A percentile compares a stretch with the other conserved stretches of the same genome.
Conservation (phyloP, 1,284 basidiomycete species). For the Pascua guehoae region DNA sequence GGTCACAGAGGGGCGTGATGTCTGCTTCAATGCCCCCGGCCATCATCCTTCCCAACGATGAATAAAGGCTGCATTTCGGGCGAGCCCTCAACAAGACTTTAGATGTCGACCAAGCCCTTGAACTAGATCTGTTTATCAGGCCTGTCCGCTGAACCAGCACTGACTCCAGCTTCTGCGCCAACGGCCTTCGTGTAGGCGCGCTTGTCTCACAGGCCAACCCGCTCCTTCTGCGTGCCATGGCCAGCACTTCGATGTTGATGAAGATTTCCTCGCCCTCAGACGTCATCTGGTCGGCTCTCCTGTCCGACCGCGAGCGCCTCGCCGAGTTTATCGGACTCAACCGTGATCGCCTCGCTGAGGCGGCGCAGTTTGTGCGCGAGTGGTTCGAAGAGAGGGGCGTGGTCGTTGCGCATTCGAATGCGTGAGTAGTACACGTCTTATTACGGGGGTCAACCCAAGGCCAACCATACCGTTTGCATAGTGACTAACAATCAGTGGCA, state of each 20-base stretch:
- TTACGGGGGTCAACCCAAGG: no score
- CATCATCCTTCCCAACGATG: no score
- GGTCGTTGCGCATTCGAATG: slow-evolving; percentile 39
- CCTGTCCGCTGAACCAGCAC: background rate
- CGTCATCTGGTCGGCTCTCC: slow-evolving; percentile 41
- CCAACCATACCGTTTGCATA: no score
- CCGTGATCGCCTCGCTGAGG: slow-evolving; percentile 33
- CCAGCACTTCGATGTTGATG: slow-evolving; percentile 45
- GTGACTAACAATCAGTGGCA: slow-evolving; percentile 25
- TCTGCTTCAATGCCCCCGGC: no score
- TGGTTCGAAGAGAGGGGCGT: slow-evolving; percentile 45
- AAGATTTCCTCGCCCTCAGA: slow-evolving; percentile 46
- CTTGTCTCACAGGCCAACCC: slow-evolving; percentile 50
- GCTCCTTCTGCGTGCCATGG: slow-evolving; percentile 45
- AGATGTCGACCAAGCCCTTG: no score
- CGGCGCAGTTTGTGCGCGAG: slow-evolving; percentile 32
- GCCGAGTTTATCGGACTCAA: slow-evolving; percentile 38
- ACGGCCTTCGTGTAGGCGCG: slow-evolving; percentile 50
- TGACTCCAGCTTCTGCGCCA: slow-evolving; percentile 47
- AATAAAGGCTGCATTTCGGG: no score
- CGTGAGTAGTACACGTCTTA: slow-evolving; percentile 20
- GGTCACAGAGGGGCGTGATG: no score
- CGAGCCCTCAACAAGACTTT: no score
- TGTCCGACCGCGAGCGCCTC: slow-evolving; percentile 28
- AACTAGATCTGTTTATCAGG: no score